Evolutionary conservation across 2,329 filamentous ascomycete genomes (phyloP), one percentile per base, ranked within the genome.

Genomic region (Aplosporella prunicola): DNA sequence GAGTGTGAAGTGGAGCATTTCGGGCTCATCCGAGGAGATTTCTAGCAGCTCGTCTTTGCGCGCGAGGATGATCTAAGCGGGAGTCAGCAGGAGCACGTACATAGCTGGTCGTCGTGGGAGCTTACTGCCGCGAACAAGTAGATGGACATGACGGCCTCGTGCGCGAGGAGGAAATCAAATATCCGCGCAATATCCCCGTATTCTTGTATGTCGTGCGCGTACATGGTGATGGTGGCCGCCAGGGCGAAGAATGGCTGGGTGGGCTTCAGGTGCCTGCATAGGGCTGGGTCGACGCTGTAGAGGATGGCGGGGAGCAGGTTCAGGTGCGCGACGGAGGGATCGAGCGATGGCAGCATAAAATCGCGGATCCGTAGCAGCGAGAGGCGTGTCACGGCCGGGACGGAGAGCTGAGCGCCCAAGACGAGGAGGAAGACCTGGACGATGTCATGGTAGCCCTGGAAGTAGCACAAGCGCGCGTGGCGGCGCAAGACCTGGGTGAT

Each of bases 391-490:
- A 93, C 76, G 11, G 80, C 76, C 5, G 68, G 59, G 13, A 72
- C 67, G 11, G 83, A 79, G 37, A 68, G 57, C 15, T 68, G 53
- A 8, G 75, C 64, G 0, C 80, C 80, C 4, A 98, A 70, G 9
- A 95, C 88, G 10, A 98, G 73, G 26, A 96, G 74, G 42, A 98
- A 72, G 16, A 98, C 91, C 63, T 98, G 93, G 50, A 85, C 91
- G 52, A 98, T 96, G 64, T 98, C 91, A 61, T 98, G 91, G 58
- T 93, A 98, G 56, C 91, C 91, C 65, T 98, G 91, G 60, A 98
- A 98, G 64, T 98, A 98, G 66, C 79, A 86, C 23, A 98, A 75
- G 56, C 80, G 79, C 11, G 88, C 86, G 51, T 93, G 73, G 22
- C 74, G 74, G 36, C 93, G 80, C 30, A 98, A 73, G 10, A 93